Base-by-base conservation (phyloP, 768 basidiomycete species). In the Hemileccinum rubropunctum region DNA sequence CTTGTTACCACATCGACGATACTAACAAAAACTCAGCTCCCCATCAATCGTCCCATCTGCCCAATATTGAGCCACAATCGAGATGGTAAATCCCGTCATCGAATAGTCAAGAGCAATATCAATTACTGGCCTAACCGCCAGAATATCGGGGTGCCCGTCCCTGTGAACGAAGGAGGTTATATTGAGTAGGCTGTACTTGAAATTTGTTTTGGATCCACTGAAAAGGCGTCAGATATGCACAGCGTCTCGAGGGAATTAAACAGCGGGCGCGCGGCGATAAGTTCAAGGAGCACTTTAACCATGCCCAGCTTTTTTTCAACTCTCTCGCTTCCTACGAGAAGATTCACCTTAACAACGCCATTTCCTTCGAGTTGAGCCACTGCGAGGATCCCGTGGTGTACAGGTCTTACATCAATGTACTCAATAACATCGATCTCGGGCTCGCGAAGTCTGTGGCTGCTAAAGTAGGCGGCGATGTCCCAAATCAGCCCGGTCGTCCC, bases 101-200 rank as follows among this genome's bases (percentile, higher is more conserved):
- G 71, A 26, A 88, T 88, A 50, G 71, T 74, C 38, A 80, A 77
- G 60, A 78, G 77, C 45, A 66, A 53, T 5, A 67, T 86, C 58
- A 92, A 92, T 58, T 95, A 95, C 61, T 88, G 81, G 79, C 93
- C 93, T 0, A 94, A 94, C 62, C 79, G 92, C 11, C 75, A 78
- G 39, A 64, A 72, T 11, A 62, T 72, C 6, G 76, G 74, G 12
- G 69, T 67, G 12, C 84, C 85, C 0, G 74, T 77, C 13, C 64
- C 77, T 12, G 58, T 69, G 1, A 62, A 70, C 1, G 53, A 81
- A 6, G 88, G 86, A 9, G 87, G 80, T 26, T 84, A 83, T 53
- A 42, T 59, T 2, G 83, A 84, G 79, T 82, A 52, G 30, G 79
- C 68, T 10, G 4, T 23, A 4, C 6, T 21, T 37, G 15, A 0